Conservation (phyloP, 805 yeast genomes). For the Limtongozyma cylindracea region DNA sequence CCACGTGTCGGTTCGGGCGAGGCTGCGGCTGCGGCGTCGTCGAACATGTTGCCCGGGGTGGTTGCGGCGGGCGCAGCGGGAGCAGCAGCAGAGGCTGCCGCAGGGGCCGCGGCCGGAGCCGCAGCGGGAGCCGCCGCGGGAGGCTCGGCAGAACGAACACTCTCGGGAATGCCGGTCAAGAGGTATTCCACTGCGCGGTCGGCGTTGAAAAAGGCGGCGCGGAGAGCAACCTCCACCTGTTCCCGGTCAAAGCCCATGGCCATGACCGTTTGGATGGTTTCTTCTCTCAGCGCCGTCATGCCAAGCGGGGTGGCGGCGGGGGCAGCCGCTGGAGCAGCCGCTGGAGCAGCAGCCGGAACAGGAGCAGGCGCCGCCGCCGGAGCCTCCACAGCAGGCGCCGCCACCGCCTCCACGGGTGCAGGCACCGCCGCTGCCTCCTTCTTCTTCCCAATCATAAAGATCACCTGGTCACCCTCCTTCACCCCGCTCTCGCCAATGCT, state of each 20-base stretch:
- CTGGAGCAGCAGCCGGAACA: conserved; percentile 1
- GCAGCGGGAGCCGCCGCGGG: neutral
- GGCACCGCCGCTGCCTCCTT: conserved; percentile 6
- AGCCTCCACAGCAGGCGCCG: conserved; percentile 3
- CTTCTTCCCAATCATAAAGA: conserved; percentile 58
- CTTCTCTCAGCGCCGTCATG: conserved; percentile 53
- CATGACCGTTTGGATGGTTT: conserved; percentile 60
- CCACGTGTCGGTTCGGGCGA: conserved; percentile 2
- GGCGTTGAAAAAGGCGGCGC: conserved; percentile 93
- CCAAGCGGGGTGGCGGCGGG: conserved; percentile 23
- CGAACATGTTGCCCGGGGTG: conserved; percentile 15
- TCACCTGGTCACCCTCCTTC: conserved; percentile 70
- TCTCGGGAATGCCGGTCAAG: conserved; percentile 70
- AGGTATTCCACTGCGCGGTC: conserved; percentile 95
- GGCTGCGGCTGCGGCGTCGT: conserved; percentile 18
- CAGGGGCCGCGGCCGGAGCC: conserved; percentile 3
- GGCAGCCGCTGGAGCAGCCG: conserved; percentile 1
- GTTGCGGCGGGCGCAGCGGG: conserved; percentile 9
- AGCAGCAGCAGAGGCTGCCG: conserved; percentile 3
- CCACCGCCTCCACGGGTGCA: conserved; percentile 4
- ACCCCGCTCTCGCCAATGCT: conserved; percentile 46
- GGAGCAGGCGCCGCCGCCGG: conserved; percentile 1
- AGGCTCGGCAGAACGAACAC: no score
- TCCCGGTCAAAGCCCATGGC: conserved; percentile 89
- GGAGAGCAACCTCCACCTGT: conserved; percentile 72